A percentile compares a stretch with the other conserved stretches of the same genome.
Conservation (phyloP, 2,329 filamentous ascomycete species). For the Cryphonectria naterciae region DNA sequence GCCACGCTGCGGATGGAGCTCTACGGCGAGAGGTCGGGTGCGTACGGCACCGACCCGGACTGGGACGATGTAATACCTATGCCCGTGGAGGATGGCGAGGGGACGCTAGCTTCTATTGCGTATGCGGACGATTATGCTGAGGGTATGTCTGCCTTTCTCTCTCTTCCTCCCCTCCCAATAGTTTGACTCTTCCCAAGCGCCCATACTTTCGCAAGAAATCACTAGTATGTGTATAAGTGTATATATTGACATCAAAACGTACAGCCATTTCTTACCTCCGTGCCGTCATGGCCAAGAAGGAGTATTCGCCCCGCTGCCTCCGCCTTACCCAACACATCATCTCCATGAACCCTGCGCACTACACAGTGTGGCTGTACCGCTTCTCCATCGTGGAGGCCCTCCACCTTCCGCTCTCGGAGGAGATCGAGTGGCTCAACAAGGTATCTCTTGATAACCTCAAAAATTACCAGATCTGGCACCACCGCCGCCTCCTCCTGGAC, state of each 20-base stretch:
- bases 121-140: conserved; percentile 90
- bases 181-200: not conserved
- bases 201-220: not conserved
- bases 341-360: conserved; percentile 91
- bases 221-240: not conserved
- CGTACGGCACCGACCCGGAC: conserved; percentile 68
- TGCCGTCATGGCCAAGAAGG: conserved; percentile 87
- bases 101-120: conserved; percentile 88
- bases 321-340: conserved; percentile 89
- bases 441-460: conserved; percentile 85
- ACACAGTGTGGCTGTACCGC: conserved; percentile 97
- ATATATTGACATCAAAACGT: conserved; percentile 13
- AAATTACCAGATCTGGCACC: conserved; percentile 98
- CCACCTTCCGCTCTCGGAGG: conserved; percentile 65
- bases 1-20: conserved; percentile 54
- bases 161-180: conserved; percentile 22
- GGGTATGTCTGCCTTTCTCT: conserved; percentile 45
- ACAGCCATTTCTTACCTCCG: conserved; percentile 88
- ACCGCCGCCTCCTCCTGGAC: conserved; percentile 68
- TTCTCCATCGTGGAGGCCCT: conserved; percentile 76
- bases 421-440: conserved; percentile 84
- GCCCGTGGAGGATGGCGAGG: conserved; percentile 79
- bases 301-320: conserved; percentile 78
- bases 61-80: conserved; percentile 89
- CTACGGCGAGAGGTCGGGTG: conserved; percentile 53